Conservation (phyloP, 2,329 filamentous ascomycete species). For the Reticulascus tulasneorum region DNA sequence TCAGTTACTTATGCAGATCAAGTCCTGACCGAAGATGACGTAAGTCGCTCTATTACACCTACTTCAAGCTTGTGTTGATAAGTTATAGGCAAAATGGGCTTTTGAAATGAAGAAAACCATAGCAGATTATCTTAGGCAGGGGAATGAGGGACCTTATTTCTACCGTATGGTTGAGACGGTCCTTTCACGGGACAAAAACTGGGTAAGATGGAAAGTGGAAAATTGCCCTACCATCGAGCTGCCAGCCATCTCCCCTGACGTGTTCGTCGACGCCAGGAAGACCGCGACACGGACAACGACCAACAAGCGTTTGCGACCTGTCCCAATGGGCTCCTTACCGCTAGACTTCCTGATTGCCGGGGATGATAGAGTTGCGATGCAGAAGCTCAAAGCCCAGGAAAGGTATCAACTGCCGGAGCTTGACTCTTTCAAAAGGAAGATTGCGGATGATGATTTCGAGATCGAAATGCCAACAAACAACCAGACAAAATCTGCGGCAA, state of each 20-base stretch:
- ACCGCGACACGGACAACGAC: slow-evolving; percentile 63
- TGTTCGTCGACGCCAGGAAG: slow-evolving; percentile 67
- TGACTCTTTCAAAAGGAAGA: slow-evolving; percentile 66
- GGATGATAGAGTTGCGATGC: slow-evolving; percentile 53
- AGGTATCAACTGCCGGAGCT: slow-evolving; percentile 68
- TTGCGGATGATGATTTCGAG: slow-evolving; percentile 79
- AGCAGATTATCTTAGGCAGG: slow-evolving; percentile 76
- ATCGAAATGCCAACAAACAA: slow-evolving; percentile 73
- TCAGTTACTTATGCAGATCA: slow-evolving; percentile 80
- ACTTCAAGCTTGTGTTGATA: slow-evolving; percentile 1
- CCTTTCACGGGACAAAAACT: slow-evolving; percentile 92
- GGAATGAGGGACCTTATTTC: slow-evolving; percentile 85
- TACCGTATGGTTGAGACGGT: slow-evolving; percentile 96
- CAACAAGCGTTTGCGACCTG: slow-evolving; percentile 65
- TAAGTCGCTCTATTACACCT: slow-evolving; percentile 39
- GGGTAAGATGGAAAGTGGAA: slow-evolving; percentile 97
- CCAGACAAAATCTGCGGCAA: slow-evolving; percentile 49
- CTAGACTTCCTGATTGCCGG: slow-evolving; percentile 74
- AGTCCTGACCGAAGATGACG: slow-evolving; percentile 75
- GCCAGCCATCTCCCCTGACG: slow-evolving; percentile 63
- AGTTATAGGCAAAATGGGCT: slow-evolving; percentile 72
- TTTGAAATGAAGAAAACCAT: slow-evolving; percentile 73
- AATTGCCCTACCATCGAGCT: slow-evolving; percentile 84
- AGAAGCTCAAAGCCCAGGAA: slow-evolving; percentile 61
- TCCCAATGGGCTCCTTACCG: slow-evolving; percentile 68